Conservation (phyloP, 345 rosid genomes). For the Murraya koenigii region DNA sequence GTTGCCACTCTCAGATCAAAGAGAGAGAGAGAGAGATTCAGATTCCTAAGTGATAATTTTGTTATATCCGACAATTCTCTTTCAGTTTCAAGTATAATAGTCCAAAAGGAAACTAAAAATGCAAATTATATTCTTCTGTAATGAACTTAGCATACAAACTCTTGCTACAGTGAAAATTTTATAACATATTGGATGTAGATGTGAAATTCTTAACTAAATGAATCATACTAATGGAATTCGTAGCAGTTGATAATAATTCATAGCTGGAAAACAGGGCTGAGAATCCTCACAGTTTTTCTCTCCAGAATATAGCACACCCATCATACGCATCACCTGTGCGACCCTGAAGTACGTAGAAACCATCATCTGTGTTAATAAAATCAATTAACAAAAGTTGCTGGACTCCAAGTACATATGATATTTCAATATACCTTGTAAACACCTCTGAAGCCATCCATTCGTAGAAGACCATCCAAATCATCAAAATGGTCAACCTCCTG, state of each 20-base stretch:
- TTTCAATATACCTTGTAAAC: conserved; percentile 58
- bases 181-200: not conserved
- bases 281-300: conserved; percentile 52
- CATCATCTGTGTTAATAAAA: conserved; percentile 9
- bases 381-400: not conserved
- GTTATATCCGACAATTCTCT: not conserved
- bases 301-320: conserved; percentile 93
- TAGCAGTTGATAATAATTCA: not conserved
- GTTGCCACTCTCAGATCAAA: not conserved
- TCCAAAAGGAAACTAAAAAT: not conserved
- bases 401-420: not conserved
- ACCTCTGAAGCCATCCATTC: conserved; percentile 63
- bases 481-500: conserved; percentile 77
- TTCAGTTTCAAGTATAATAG: not conserved
- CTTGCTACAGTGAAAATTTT: not conserved
- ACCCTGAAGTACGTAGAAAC: conserved; percentile 40
- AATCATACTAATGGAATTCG: not conserved
- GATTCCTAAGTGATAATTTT: not conserved
- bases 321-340: conserved; percentile 86
- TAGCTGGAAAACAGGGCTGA: not conserved
- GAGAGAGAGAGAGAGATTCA: no score
- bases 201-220: not conserved
- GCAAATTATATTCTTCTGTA: not conserved
- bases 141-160: not conserved
- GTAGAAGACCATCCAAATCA: conserved; percentile 52